Evolutionary conservation across 2,329 filamentous ascomycete species (phyloP).

Genomic region (Fusarium pseudocircinatum): DNA sequence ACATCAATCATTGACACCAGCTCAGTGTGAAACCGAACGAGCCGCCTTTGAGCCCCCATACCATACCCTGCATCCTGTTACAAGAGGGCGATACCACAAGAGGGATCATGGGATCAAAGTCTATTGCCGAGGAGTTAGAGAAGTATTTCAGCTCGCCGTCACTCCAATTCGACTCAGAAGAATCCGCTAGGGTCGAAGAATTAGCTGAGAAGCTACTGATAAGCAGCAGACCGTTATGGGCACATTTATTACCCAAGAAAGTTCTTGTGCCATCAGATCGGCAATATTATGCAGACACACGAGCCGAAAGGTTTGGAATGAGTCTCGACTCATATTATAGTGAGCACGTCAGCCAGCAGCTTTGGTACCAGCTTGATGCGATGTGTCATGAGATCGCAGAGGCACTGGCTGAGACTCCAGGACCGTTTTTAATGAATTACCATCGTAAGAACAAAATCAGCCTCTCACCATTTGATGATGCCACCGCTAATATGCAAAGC

Average conservation of each 20-base stretch:
- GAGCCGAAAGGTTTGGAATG: background rate
- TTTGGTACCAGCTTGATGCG: background rate
- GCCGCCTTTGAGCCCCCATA: background rate
- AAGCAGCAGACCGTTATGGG: background rate
- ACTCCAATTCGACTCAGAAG: background rate
- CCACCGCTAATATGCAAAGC: background rate
- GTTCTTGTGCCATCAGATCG: background rate
- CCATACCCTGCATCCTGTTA: background rate
- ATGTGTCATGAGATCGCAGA: background rate
- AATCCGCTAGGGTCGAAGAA: background rate
- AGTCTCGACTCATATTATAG: background rate
- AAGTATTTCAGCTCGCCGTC: background rate
- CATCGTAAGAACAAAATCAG: background rate
- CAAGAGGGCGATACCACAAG: background rate
- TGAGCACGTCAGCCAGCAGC: background rate
- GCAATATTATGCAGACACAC: background rate
- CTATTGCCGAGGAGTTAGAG: background rate
- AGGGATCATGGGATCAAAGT: background rate
- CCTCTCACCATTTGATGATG: accelerated
- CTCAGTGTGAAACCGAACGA: background rate
- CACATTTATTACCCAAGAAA: background rate
- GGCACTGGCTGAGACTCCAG: background rate
- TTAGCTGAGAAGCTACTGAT: background rate
- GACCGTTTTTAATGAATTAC: background rate
- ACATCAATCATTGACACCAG: background rate